Conservation (phyloP, 2,329 filamentous ascomycete species). For the Ceratocystis diversiconidia region DNA sequence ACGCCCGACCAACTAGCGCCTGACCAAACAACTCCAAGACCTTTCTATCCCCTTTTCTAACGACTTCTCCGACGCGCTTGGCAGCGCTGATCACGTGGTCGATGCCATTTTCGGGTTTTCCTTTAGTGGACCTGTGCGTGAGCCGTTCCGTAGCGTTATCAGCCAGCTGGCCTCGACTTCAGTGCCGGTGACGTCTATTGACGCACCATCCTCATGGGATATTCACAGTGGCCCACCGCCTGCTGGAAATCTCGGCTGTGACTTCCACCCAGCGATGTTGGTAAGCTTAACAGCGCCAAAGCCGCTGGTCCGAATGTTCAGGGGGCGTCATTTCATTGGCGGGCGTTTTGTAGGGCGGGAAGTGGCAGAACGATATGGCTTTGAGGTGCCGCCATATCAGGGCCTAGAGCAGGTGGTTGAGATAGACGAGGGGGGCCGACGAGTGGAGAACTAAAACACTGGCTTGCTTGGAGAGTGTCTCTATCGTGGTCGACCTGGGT, state of each 20-base stretch:
- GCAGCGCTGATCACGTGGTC: slow-evolving; percentile 62
- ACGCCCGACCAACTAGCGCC: slow-evolving; percentile 38
- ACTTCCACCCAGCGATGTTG: slow-evolving; percentile 65
- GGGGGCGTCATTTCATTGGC: slow-evolving; percentile 79
- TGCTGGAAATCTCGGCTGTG: slow-evolving; percentile 57
- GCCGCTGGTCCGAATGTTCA: slow-evolving; percentile 70
- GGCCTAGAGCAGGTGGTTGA: slow-evolving; percentile 86
- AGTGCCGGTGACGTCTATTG: slow-evolving; percentile 72
- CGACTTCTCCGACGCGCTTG: slow-evolving; percentile 57
- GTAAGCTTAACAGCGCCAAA: slow-evolving; percentile 91
- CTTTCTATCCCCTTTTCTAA: slow-evolving; percentile 71
- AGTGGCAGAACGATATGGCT: slow-evolving; percentile 71
- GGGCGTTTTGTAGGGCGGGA: slow-evolving; percentile 67
- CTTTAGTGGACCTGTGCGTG: slow-evolving; percentile 82
- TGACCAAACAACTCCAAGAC: slow-evolving; percentile 71
- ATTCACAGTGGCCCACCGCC: slow-evolving; percentile 61
- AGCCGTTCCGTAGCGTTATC: slow-evolving; percentile 78
- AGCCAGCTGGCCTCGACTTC: slow-evolving; percentile 56
- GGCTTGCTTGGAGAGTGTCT: too few relatives aligned
- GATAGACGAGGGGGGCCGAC: slow-evolving; percentile 38
- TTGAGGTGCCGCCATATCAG: slow-evolving; percentile 70
- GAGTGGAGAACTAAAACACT: slow-evolving; percentile 26
- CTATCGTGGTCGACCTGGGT: too few relatives aligned
- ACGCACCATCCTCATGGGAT: slow-evolving; percentile 89
- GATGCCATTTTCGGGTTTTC: slow-evolving; percentile 96